Evolutionary conservation across 768 basidiomycete species (phyloP), one percentile per base, ranked within the genome.

Genomic region (Paxillus rubicundulus): DNA sequence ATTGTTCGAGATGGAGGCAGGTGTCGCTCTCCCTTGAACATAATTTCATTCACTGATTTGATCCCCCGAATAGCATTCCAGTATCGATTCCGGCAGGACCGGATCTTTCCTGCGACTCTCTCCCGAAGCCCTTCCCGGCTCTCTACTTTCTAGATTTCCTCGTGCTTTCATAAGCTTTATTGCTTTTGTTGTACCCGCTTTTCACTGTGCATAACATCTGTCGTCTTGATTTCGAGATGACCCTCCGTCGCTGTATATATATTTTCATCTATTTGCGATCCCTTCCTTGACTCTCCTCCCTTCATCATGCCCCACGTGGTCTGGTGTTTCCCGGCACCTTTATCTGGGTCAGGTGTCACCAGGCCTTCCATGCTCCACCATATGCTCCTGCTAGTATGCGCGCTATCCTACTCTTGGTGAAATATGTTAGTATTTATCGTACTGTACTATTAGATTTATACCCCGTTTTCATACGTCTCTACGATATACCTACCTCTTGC

Each of bases 1-100:
- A 74, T 90, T 57, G 74, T 89, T 45, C 72, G 72, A 57, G 80
- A 89, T 58, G 84, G 83, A 59, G 78, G 76, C 72, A 5, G 7
- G 65, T 62, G 34, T 2, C 32, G 49, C 47, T 14, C 32, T 13
- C 32, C 20, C 53, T 20, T 28, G 8, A 10, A 43, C 49, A 43
- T 42, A 24, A 34, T 45, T 37, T 38, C 49, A 32, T 44, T 42
- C 32, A n/a, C 49, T 55, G 18, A 61, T 34, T 21, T 36, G 24
- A 41, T 46, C 41, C 37, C 47, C 37, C 20, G 12, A n/a, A 18
- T 45, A 80, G 82, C 76, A n/a, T 86, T 88, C 70, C 84, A 85
- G 64, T 83, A 86, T 53, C 79, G 86, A 43, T 80, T 79, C 56
- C 75, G 77, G 42, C 76, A 73, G 60, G 71, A 80, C 53, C 72